Base-by-base conservation (phyloP, 106 monocot species). In the Platanthera guangdongensis region DNA sequence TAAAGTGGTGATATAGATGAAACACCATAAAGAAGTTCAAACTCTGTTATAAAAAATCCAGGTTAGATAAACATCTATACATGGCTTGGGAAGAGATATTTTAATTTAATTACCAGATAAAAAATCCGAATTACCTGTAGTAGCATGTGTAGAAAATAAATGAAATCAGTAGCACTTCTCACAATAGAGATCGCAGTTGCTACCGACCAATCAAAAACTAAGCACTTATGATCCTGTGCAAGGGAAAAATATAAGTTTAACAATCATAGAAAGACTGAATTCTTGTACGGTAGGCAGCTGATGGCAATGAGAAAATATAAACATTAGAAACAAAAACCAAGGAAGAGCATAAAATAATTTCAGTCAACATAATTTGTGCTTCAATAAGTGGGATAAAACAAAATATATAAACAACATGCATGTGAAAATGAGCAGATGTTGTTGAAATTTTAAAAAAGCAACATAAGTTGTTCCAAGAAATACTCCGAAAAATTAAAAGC, bases 71-170 rank as follows among this genome's bases (percentile, higher is more conserved):
- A 60, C 6, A 60, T 60, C 21, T 60, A 60, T 1, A 21, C 19
- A 60, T 60, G 18, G 8, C 18, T 6, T 19, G 59, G 2, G 59
- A 60, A 21, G 21, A 60, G 59, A 0, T 18, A 19, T 19, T 60
- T 8, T 21, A 21, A 7, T 18, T 7, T 60, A 60, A 21, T 19
- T 3, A 22, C 67, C 2, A 47, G 47, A 48, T 14, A 68, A 14
- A 39, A 68, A 46, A 46, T 68, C 13, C 57, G 76, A 10, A 9
- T 72, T 78, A 94, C 94, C 86, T 94, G 94, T 71, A 94, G 87
- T 80, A 90, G 63, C 84, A 94, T 94, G 71, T 94, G 94, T 5
- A 94, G 57, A 18, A 94, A 63, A 79, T 94, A 91, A 78, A 88
- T 83, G 76, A 88, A 79, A 85, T 94, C 90, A 77, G 94, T 91